Base-by-base conservation (phyloP, 1,284 basidiomycete genomes). In the Ceratobasidium sp. region DNA sequence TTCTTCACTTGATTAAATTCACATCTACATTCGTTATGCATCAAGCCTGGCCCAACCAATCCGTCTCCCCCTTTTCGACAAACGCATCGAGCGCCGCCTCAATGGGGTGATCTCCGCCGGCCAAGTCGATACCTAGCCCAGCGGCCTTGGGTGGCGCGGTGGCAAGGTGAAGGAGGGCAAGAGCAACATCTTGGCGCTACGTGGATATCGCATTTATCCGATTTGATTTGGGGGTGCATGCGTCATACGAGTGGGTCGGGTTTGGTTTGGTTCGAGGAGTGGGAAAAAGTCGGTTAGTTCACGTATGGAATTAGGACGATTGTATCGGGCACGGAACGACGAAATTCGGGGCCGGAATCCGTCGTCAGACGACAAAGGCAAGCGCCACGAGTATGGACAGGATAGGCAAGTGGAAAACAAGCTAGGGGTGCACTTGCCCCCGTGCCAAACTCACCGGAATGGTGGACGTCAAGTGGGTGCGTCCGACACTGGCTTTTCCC, bases 401-500 rank as follows among this genome's bases (percentile, higher is more conserved):
- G 17, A 53, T 56, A 12, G 52, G 54, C 17, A 35, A 47, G 15
- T 8, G 31, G 15, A 27, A 40, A 25, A 62, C 43, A 32, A 13
- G 42, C 43, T 32, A 43, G 45, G 58, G 58, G 43, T 20, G 17
- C 4, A 6, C 3, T 15, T 1, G 22, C 13, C 20, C 31, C 60
- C 45, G 60, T 25, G 22, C 15, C 5, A 25, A 31, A 29, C 84
- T 73, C 73, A 88, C 87, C 17, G 84, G 79, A 62, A 86, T 83
- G 0, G 77, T 76, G n/a, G 74, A 74, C 0, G 72, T 77, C n/a
- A 89, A 56, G 73, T 86, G 86, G 0, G 86, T 86, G 64, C 79
- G 79, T 4, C 90, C 90, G 52, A 90, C 79, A 29, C 79, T 75
- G 0, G 82, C 85, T 45, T 79, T 84, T 0, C 86, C 86, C 0